phyloP scores from a whole-genome alignment of 495 filamentous ascomycete species.

The Lasiosphaeris hirsuta region DNA sequence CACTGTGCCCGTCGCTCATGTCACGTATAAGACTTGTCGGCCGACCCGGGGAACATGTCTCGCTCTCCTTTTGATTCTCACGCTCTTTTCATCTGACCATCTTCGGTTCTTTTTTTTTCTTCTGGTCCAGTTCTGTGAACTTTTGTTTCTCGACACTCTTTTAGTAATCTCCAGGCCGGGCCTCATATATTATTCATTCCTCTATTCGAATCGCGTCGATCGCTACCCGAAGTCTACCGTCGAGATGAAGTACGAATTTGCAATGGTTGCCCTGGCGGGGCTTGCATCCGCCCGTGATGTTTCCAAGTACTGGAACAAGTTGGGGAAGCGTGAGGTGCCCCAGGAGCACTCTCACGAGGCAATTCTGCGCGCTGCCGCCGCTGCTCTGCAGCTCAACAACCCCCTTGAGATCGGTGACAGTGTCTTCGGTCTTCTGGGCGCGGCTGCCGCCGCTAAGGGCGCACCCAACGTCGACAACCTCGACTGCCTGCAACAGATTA shows the following conservation, averaged over 20 bases:
- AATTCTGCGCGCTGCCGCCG: slow-evolving; percentile 45
- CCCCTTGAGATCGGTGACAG: slow-evolving; percentile 56
- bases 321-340: slow-evolving; percentile 52
- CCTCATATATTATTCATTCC: slow-evolving; percentile 28
- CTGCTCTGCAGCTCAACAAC: slow-evolving; percentile 55
- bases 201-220: slow-evolving; percentile 26
- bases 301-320: slow-evolving; percentile 31
- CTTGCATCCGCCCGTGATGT: slow-evolving; percentile 31
- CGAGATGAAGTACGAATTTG: slow-evolving; percentile 47
- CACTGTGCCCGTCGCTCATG: slow-evolving; percentile 4
- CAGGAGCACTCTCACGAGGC: slow-evolving; percentile 63
- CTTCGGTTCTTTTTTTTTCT: slow-evolving; percentile 36
- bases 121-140: slow-evolving; percentile 47
- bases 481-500: slow-evolving; percentile 64
- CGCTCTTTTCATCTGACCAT: slow-evolving; percentile 27
- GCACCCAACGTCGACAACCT: slow-evolving; percentile 55
- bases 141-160: slow-evolving; percentile 39
- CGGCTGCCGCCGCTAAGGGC: slow-evolving; percentile 54
- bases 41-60: not conserved
- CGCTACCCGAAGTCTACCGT: slow-evolving; percentile 26
- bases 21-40: slow-evolving; percentile 19
- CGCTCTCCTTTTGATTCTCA: slow-evolving; percentile 23
- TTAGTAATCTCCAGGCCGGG: slow-evolving; percentile 33
- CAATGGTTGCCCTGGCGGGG: slow-evolving; percentile 32
- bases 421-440: slow-evolving; percentile 63